A percentile compares a stretch with the other conserved stretches of the same genome.
phyloP scores from a whole-genome alignment of 208 protist genomes.

The Phytomonas sp. region DNA sequence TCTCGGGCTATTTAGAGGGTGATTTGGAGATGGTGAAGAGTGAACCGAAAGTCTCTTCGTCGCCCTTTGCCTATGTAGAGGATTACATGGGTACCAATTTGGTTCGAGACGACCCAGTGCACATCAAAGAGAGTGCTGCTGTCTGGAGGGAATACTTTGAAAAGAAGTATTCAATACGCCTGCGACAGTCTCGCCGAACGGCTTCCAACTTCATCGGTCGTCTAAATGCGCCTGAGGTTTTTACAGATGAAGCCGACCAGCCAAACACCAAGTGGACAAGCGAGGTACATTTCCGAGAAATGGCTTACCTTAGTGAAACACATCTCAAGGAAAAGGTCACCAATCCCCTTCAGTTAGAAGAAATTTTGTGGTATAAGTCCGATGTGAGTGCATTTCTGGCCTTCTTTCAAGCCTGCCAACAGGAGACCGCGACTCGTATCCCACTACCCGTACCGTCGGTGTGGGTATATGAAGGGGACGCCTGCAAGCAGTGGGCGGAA shows the following conservation, averaged over 20 bases:
- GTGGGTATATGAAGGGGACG: constrained; percentile 72
- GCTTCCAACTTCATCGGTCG: constrained; percentile 39
- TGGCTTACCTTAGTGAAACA: constrained; percentile 56
- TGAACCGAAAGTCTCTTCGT: background rate
- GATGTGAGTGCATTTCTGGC: constrained; percentile 42
- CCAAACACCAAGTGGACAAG: constrained; percentile 71
- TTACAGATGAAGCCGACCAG: constrained; percentile 75
- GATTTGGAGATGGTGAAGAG: background rate
- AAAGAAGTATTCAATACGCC: constrained; percentile 16
- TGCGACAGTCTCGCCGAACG: constrained; percentile 56
- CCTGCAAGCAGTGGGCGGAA: constrained; percentile 61
- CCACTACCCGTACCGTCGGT: constrained; percentile 68
- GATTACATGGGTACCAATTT: constrained; percentile 86
- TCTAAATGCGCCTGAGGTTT: constrained; percentile 17
- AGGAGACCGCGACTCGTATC: constrained; percentile 60
- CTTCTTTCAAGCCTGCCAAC: constrained; percentile 60
- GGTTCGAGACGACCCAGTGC: constrained; percentile 25
- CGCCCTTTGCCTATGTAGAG: constrained; percentile 71
- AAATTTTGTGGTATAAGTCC: constrained; percentile 29
- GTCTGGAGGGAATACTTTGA: constrained; percentile 49
- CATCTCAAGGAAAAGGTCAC: constrained; percentile 66
- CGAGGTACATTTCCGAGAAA: constrained; percentile 69
- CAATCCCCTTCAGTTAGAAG: constrained; percentile 70
- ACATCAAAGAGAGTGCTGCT: constrained; percentile 44
- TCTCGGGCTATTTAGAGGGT: background rate